Base-by-base conservation (phyloP, 352 stramenopile genomes). In the Pythium apleroticum region DNA sequence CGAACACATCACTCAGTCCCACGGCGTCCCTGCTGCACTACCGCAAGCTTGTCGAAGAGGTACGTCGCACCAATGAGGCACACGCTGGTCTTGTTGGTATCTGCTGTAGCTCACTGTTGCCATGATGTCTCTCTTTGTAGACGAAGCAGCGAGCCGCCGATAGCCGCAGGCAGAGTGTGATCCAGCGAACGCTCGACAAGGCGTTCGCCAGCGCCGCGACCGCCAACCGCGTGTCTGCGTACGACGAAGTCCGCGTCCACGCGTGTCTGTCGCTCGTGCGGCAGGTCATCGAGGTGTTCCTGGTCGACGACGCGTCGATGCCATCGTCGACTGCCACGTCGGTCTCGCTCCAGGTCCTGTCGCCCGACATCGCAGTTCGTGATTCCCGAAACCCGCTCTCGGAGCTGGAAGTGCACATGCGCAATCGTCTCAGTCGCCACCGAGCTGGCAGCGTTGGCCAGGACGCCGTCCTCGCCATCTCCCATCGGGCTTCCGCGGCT, bases 211-310 rank as follows among this genome's bases (percentile, higher is more conserved):
- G 33, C 8, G 43, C 43, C 4, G 50, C 39, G 25, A 22, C 53
- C 6, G 10, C 8, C 17, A 52, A 22, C 33, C 65, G 58, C 28
- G 52, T 62, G 7, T 24, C 41, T 0, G 20, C 46, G 4, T 89
- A 76, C 49, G 73, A 88, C 46, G 81, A 90, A 68, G 58, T 81
- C 1, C 79, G 75, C 4, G 76, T 89, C 4, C 81, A 90, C 31
- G 76, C 79, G 9, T 88, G 72, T 33, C 60, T 91, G 15, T 76
- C 71, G 3, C 43, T 89, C 3, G 68, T 90, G 27, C 72, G 75
- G 0, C 77, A 82, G 39, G 61, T 88, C 41, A 76, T 93, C 33
- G 80, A 93, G 17, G 68, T 69, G 11, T 93, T 91, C 52, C 63
- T 93, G 9, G 58, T 77, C 20, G 68, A 76, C 25, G 73, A 76